phyloP scores from a whole-genome alignment of 371 early-diverging fungal genomes.

The Mucor lusitanicus region DNA sequence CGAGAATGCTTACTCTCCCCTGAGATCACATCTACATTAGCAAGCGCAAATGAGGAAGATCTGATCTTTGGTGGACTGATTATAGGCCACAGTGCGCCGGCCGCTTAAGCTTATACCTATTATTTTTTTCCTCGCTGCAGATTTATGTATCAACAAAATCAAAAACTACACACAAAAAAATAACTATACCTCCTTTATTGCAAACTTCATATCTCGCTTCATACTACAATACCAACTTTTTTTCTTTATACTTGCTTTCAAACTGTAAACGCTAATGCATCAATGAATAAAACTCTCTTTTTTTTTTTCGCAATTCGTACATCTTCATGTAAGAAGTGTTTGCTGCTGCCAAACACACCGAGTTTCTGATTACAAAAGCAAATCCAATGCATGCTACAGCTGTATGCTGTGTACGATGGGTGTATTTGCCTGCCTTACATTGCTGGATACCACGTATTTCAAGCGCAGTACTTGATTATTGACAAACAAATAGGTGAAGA shows the following conservation, averaged over 20 bases:
- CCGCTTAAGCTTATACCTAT: conserved; percentile 19
- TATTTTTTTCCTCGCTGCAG: conserved; percentile 1
- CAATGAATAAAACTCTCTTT: neutral
- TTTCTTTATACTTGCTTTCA: neutral
- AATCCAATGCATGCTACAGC: neutral
- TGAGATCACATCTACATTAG: conserved; percentile 4
- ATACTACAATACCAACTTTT: neutral
- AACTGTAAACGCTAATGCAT: neutral
- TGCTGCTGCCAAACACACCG: neutral
- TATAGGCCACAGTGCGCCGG: conserved; percentile 33
- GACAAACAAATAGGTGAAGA: neutral
- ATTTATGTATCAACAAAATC: neutral
- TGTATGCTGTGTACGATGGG: neutral
- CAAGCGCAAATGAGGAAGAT: conserved; percentile 20
- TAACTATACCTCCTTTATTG: neutral
- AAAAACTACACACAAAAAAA: neutral
- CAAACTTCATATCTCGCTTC: neutral
- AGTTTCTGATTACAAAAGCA: neutral
- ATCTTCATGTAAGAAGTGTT: neutral
- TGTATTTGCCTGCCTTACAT: neutral
- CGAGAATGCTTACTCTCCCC: conserved; percentile 47
- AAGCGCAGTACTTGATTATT: neutral
- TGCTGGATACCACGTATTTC: too few species aligned
- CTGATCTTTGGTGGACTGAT: conserved; percentile 22
- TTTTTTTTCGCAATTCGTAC: neutral